phyloP scores from a whole-genome alignment of 2,329 filamentous ascomycete species.

The Stromatinia cepivora region DNA sequence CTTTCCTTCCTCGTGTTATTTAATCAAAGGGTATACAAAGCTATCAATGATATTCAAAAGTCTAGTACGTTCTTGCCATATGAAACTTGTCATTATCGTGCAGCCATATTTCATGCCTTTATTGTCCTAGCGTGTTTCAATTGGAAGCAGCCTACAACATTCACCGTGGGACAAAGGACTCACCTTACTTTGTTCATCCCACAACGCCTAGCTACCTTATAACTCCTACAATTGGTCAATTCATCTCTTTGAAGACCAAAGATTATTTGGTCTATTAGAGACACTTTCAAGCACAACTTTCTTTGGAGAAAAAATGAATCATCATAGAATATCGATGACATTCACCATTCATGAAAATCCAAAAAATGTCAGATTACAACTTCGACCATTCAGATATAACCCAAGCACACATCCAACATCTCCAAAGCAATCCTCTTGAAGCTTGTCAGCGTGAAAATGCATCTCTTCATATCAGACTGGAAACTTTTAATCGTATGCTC shows the following conservation, averaged over 20 bases:
- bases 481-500: slow-evolving; percentile 8
- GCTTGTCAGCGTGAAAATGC: slow-evolving; percentile 19
- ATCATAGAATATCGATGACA: not conserved
- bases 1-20: not conserved
- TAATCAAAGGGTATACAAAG: not conserved
- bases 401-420: not conserved
- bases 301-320: not conserved
- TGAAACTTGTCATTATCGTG: not conserved
- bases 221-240: not conserved
- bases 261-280: not conserved
- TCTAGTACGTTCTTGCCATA: not conserved
- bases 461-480: not conserved
- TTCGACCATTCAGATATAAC: slow-evolving; percentile 4
- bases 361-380: slow-evolving; percentile 18
- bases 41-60: not conserved
- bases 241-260: not conserved
- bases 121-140: not conserved
- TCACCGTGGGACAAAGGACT: slow-evolving; percentile 10
- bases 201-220: not conserved
- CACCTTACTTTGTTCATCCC: not conserved
- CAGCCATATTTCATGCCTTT: not conserved
- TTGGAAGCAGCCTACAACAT: slow-evolving; percentile 15
- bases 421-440: slow-evolving; percentile 7
- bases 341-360: not conserved
- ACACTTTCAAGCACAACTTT: not conserved